These are phyloP conservation scores for Irpex sp. DNA, from an alignment of 1,284 basidiomycete genomes.

Conservation along the genomic window DNA sequence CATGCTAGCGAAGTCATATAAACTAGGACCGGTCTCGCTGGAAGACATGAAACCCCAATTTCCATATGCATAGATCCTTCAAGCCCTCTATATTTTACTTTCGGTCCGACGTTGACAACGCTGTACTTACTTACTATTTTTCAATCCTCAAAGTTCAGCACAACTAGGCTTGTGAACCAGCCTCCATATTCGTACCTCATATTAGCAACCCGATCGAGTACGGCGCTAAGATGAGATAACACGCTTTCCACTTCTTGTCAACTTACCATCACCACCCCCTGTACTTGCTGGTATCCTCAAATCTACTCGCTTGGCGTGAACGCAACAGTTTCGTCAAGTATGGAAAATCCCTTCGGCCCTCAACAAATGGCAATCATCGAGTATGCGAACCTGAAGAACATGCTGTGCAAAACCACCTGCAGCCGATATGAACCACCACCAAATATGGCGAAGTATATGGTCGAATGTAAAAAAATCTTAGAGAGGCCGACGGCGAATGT, in stretches of 20 bases:
- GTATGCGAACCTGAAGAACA: background rate
- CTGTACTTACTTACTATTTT: no score
- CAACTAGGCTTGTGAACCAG: no score
- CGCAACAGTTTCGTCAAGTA: background rate
- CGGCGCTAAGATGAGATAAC: background rate
- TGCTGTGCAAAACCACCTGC: background rate
- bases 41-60: no score
- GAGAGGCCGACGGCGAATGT: background rate
- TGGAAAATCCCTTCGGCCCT: background rate
- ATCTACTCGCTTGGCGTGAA: background rate
- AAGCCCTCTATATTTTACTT: no score
- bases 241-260: background rate
- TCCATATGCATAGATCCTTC: no score
- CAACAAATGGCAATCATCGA: background rate
- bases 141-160: no score
- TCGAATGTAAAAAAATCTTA: background rate
- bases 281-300: background rate
- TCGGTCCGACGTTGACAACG: no score
- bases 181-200: no score
- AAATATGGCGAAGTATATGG: background rate
- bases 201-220: no score
- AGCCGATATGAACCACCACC: background rate
- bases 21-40: no score
- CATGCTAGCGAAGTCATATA: no score
- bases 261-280: background rate